A percentile compares a stretch with the other conserved stretches of the same genome.
phyloP scores from a whole-genome alignment of 345 rosid species.

The Passiflora organensis region DNA sequence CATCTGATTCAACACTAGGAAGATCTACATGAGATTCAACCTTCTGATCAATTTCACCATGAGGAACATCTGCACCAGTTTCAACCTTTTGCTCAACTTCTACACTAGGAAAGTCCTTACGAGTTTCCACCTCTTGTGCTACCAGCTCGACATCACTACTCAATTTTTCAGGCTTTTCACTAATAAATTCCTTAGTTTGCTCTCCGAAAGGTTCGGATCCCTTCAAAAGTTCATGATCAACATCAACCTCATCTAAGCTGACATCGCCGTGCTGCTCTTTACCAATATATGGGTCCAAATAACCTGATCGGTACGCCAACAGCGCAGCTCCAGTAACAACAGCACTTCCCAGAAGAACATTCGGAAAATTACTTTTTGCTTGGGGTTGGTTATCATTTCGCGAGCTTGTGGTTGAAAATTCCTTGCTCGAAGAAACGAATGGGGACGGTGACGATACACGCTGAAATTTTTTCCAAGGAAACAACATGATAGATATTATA shows the following conservation, averaged over 20 bases:
- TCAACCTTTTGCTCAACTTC: conserved; percentile 29
- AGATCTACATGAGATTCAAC: conserved; percentile 6
- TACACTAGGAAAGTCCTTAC: conserved; percentile 8
- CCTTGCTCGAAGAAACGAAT: conserved; percentile 43
- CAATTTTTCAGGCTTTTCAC: conserved; percentile 30
- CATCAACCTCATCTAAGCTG: conserved; percentile 22
- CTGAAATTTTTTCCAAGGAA: conserved; percentile 18
- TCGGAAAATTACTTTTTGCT: conserved; percentile 35
- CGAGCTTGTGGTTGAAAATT: conserved; percentile 45
- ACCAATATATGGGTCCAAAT: conserved; percentile 45
- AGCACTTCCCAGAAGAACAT: conserved; percentile 44
- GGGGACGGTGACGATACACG: conserved; percentile 25
- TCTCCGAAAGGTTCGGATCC: conserved; percentile 19
- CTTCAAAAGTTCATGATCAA: conserved; percentile 19
- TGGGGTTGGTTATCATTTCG: conserved; percentile 41
- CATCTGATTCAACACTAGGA: conserved; percentile 22
- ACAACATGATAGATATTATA: neutral
- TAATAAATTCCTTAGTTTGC: conserved; percentile 27
- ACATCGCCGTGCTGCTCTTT: conserved; percentile 26
- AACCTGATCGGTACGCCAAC: conserved; percentile 54
- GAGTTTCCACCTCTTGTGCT: conserved; percentile 8
- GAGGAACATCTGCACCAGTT: conserved; percentile 12
- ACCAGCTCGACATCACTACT: conserved; percentile 19
- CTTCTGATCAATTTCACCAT: conserved; percentile 12
- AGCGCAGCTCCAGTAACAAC: conserved; percentile 42